Evolutionary conservation across 2,329 filamentous ascomycete genomes (phyloP).

Genomic region (Clonostachys chloroleuca): DNA sequence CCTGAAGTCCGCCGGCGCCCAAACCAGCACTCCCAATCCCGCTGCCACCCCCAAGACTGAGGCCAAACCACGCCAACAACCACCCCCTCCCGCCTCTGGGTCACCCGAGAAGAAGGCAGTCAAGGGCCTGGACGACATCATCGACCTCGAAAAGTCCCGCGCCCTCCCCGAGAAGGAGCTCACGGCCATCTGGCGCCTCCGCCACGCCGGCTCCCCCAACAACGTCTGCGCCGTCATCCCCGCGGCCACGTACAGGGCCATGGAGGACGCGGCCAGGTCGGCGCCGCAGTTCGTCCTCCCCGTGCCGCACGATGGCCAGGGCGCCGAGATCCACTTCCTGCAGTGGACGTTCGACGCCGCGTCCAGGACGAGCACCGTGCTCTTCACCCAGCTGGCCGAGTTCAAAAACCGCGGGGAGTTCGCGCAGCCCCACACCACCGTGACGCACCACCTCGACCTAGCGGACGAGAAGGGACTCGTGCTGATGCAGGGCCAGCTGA

Average conservation of each 20-base stretch:
- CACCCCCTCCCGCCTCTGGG: slow-evolving; percentile 4
- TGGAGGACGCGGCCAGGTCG: slow-evolving; percentile 65
- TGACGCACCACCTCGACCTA: slow-evolving; percentile 88
- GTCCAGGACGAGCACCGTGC: slow-evolving; percentile 64
- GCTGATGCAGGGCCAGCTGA: slow-evolving; percentile 78
- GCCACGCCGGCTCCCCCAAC: slow-evolving; percentile 67
- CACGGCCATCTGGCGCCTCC: slow-evolving; percentile 83
- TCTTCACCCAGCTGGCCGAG: slow-evolving; percentile 92
- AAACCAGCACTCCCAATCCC: not conserved
- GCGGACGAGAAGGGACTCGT: slow-evolving; percentile 71
- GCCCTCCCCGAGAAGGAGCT: slow-evolving; percentile 76
- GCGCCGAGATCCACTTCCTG: slow-evolving; percentile 91
- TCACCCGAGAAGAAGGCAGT: slow-evolving; percentile 15
- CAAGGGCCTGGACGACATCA: slow-evolving; percentile 44
- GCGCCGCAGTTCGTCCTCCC: slow-evolving; percentile 91
- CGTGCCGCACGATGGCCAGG: slow-evolving; percentile 62
- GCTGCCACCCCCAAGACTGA: slow-evolving; percentile 1
- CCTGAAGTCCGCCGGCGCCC: slow-evolving; percentile 4
- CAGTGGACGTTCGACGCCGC: slow-evolving; percentile 86
- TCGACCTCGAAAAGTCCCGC: slow-evolving; percentile 77
- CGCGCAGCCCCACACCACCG: slow-evolving; percentile 85
- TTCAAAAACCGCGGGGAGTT: slow-evolving; percentile 90
- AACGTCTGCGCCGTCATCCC: slow-evolving; percentile 85
- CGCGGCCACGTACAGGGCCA: slow-evolving; percentile 64
- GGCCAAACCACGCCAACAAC: not conserved